phyloP scores from a whole-genome alignment of 1,284 basidiomycete species.

The Irpex sp. region DNA sequence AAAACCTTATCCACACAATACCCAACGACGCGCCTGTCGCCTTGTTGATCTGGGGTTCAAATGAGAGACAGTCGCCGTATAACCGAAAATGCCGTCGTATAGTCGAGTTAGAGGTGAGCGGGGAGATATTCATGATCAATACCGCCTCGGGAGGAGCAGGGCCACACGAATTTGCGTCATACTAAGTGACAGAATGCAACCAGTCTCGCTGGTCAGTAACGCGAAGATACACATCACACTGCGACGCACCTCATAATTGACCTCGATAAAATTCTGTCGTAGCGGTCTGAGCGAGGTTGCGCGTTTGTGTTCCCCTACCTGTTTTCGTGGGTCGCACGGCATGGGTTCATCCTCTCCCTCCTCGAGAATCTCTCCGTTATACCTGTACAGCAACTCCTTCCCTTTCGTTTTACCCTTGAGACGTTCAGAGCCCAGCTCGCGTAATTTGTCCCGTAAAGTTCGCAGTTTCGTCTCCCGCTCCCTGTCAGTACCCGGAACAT shows the following conservation, averaged over 20 bases:
- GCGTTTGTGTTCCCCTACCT: slow-evolving; percentile 32
- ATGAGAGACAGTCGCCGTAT: slow-evolving; percentile 67
- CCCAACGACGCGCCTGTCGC: slow-evolving; percentile 82
- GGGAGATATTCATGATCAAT: slow-evolving; percentile 71
- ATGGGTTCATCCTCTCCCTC: slow-evolving; percentile 41
- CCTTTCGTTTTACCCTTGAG: slow-evolving; percentile 62
- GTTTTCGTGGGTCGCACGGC: slow-evolving; percentile 56
- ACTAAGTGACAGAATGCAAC: slow-evolving; percentile 40
- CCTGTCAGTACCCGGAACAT: slow-evolving; percentile 35
- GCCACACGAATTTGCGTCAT: slow-evolving; percentile 74
- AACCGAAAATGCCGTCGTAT: slow-evolving; percentile 68
- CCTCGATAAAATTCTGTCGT: slow-evolving; percentile 44
- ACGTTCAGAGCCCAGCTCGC: slow-evolving; percentile 37
- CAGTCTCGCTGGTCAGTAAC: slow-evolving; percentile 1
- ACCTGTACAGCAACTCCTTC: slow-evolving; percentile 54
- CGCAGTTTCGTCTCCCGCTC: slow-evolving; percentile 42
- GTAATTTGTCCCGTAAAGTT: slow-evolving; percentile 50
- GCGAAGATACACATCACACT: background rate
- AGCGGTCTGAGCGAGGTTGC: slow-evolving; percentile 29
- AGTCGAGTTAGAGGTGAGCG: slow-evolving; percentile 63
- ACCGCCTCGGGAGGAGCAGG: slow-evolving; percentile 77
- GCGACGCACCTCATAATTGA: slow-evolving; percentile 60
- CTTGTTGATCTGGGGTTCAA: slow-evolving; percentile 81
- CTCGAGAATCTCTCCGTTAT: slow-evolving; percentile 49
- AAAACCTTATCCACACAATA: slow-evolving; percentile 76